phyloP scores from a whole-genome alignment of 805 yeast genomes.

The Saturnispora mendoncae region DNA sequence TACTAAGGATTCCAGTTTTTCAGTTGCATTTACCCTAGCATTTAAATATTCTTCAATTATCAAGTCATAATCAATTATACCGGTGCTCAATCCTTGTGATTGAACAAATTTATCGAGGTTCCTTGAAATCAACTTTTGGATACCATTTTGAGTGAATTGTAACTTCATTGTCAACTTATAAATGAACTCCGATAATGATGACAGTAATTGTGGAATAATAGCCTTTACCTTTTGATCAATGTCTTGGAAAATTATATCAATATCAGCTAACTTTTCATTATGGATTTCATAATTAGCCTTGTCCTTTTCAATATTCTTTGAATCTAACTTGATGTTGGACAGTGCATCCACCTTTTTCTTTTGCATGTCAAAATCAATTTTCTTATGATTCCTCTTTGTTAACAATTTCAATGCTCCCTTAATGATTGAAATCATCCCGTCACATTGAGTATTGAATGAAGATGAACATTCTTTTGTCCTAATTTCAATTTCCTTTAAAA shows the following conservation, averaged over 20 bases:
- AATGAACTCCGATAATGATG: constrained; percentile 41
- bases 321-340: constrained; percentile 17
- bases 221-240: constrained; percentile 34
- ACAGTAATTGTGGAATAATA: constrained; percentile 38
- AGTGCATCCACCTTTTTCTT: constrained; percentile 33
- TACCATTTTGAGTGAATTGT: constrained; percentile 32
- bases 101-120: constrained; percentile 23
- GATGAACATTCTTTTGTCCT: constrained; percentile 21
- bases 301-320: constrained; percentile 30
- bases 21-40: constrained; percentile 28
- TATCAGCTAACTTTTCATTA: constrained; percentile 27
- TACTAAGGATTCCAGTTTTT: constrained; percentile 33
- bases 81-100: constrained; percentile 25
- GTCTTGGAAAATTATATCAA: constrained; percentile 27
- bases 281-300: constrained; percentile 27
- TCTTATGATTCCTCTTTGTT: constrained; percentile 37
- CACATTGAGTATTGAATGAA: constrained; percentile 28
- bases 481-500: constrained; percentile 20
- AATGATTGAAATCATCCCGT: constrained; percentile 33
- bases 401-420: constrained; percentile 33
- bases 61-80: constrained; percentile 22
- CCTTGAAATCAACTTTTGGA: constrained; percentile 27
- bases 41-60: constrained; percentile 34
- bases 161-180: constrained; percentile 33
- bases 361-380: constrained; percentile 33